These are phyloP conservation scores for Aspergillus sclerotioniger DNA, from an alignment of 495 filamentous ascomycete genomes.

Conservation along the genomic window DNA sequence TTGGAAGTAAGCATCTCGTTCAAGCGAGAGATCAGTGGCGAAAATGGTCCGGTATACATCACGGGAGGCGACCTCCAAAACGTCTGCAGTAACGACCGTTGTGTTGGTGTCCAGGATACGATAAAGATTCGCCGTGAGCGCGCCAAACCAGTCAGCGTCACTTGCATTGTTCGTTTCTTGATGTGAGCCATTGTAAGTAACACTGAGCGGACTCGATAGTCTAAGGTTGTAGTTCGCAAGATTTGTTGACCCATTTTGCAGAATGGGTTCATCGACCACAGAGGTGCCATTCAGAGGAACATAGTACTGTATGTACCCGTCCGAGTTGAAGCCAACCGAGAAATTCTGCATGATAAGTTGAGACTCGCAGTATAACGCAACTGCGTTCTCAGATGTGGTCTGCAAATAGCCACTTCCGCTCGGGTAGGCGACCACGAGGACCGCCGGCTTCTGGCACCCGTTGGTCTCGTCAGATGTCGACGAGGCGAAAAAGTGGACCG, in stretches of 20 bases:
- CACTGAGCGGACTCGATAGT: background rate
- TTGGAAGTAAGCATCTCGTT: slow-evolving; percentile 3
- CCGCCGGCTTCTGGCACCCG: slow-evolving; percentile 2
- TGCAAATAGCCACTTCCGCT: background rate
- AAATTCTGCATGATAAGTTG: slow-evolving; percentile 3
- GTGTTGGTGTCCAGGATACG: background rate
- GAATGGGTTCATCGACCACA: background rate
- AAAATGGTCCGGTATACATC: slow-evolving; percentile 7
- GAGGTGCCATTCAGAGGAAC: slow-evolving; percentile 1
- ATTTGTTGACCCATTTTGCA: background rate
- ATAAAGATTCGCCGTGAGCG: slow-evolving; percentile 1
- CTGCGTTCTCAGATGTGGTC: background rate
- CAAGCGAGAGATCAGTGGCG: slow-evolving; percentile 4
- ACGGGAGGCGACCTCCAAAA: background rate
- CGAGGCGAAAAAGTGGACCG: slow-evolving; percentile 3
- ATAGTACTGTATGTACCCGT: slow-evolving; percentile 3
- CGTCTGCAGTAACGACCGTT: background rate
- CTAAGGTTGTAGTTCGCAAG: slow-evolving; percentile 1
- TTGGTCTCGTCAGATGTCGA: background rate
- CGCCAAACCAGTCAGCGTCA: slow-evolving; percentile 6
- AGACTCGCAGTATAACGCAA: slow-evolving; percentile 5
- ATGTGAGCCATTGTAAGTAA: background rate
- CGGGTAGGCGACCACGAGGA: slow-evolving; percentile 1
- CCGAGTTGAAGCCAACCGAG: background rate
- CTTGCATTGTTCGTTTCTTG: background rate